Conservation (phyloP, 169 alveolate genomes). For the Cryptosporidium felis region DNA sequence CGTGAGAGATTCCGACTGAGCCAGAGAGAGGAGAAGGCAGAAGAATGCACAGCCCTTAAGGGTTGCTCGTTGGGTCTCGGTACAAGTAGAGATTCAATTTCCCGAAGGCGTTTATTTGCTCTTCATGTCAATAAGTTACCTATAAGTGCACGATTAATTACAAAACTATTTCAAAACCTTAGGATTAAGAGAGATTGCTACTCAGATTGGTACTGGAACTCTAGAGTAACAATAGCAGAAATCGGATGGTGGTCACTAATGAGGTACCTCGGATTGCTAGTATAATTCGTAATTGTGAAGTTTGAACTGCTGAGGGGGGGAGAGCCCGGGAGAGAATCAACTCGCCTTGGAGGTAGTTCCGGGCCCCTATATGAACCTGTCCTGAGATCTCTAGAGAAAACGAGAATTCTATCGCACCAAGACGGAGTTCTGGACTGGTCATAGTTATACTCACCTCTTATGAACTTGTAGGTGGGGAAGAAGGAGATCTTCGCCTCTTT, state of each 20-base stretch:
- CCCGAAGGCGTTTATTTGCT: no score
- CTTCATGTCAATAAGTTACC: no score
- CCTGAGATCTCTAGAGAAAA: no score
- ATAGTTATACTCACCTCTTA: conserved; percentile 82
- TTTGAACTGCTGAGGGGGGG: background rate
- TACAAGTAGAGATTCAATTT: no score
- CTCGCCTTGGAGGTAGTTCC: background rate
- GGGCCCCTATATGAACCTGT: background rate
- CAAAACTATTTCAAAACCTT: no score
- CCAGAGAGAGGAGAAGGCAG: no score
- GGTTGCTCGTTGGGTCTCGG: no score
- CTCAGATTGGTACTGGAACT: background rate
- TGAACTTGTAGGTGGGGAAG: conserved; percentile 91
- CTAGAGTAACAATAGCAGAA: conserved; percentile 74
- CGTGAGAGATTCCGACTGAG: no score
- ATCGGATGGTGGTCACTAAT: conserved; percentile 85
- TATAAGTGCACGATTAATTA: no score
- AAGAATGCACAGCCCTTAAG: no score
- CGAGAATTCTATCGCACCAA: conserved; percentile 88
- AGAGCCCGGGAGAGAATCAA: background rate
- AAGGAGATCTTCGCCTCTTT: conserved; percentile 86
- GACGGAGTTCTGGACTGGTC: conserved; percentile 92
- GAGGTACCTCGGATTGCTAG: conserved; percentile 77
- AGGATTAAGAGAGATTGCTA: no score
- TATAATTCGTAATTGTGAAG: conserved; percentile 66